These are phyloP conservation scores for Inga oerstediana DNA, from an alignment of 306 rosid species.

Conservation along the genomic window DNA sequence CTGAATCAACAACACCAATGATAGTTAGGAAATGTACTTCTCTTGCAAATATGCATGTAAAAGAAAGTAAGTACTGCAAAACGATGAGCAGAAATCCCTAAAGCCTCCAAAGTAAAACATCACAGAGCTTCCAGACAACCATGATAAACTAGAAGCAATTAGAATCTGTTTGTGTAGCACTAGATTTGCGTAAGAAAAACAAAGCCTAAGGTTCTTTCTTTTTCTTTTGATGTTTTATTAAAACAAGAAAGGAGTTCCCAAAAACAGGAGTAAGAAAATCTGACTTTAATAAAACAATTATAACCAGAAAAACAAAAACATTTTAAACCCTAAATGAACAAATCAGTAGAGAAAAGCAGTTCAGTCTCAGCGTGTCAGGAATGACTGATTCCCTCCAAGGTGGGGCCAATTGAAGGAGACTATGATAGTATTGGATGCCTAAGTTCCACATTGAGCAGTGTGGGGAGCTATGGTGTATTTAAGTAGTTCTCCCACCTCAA, in stretches of 20 bases:
- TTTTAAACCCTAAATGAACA: background rate
- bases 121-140: constrained; percentile 2
- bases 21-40: constrained; percentile 19
- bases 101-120: constrained; percentile 1
- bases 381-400: background rate
- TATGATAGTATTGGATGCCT: background rate
- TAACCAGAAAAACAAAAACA: background rate
- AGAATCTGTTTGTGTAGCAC: background rate
- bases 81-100: background rate
- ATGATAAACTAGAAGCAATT: constrained; percentile 12
- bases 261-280: background rate
- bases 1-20: constrained; percentile 50
- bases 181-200: background rate
- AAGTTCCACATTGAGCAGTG: background rate
- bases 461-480: background rate
- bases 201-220: background rate
- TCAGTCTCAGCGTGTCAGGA: background rate
- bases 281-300: background rate
- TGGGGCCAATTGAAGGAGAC: background rate
- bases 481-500: background rate
- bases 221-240: background rate
- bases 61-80: background rate
- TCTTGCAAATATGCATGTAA: background rate
- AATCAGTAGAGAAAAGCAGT: background rate
- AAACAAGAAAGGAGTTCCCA: background rate